Evolutionary conservation across 1,284 basidiomycete species (phyloP).

Genomic region (Ceratobasidium sp.): DNA sequence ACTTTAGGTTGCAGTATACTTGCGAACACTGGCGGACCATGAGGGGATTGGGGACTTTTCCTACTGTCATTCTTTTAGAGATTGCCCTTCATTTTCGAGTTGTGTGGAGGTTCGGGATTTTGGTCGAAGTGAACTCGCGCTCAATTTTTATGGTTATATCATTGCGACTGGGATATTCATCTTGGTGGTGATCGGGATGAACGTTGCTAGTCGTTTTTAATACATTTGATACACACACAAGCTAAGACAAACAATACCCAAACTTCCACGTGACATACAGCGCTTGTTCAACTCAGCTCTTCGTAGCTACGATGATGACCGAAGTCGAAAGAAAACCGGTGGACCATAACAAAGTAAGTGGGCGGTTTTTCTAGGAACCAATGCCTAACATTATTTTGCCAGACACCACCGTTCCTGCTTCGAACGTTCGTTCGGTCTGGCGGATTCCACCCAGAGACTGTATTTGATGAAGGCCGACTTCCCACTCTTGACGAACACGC

Average conservation of each 20-base stretch:
- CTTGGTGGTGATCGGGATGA: too few relatives aligned
- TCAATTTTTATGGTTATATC: too few relatives aligned
- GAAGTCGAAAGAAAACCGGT: constrained; percentile 14
- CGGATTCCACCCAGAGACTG: constrained; percentile 72
- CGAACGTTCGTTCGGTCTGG: constrained; percentile 84
- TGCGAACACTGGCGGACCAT: too few relatives aligned
- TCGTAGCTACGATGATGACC: constrained; percentile 31
- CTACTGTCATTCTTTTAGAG: too few relatives aligned
- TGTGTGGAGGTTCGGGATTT: too few relatives aligned
- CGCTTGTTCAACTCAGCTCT: constrained; percentile 20
- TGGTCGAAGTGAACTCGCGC: too few relatives aligned
- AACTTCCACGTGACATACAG: constrained; percentile 10
- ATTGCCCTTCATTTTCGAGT: too few relatives aligned
- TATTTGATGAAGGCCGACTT: constrained; percentile 79
- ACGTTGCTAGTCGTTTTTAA: too few relatives aligned
- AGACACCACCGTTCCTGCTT: constrained; percentile 83
- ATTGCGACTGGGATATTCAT: too few relatives aligned
- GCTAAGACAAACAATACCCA: too few relatives aligned
- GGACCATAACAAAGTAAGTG: constrained; percentile 31
- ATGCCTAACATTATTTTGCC: neutral
- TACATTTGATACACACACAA: too few relatives aligned
- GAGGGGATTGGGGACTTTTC: too few relatives aligned
- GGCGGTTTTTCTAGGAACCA: neutral
- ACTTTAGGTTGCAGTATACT: constrained; percentile 50
- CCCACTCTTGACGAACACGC: constrained; percentile 79